Percentiles rank a stretch among this genome's conserved stretches.
These are phyloP conservation scores for Maudiozyma saulgeensis DNA, from an alignment of 805 yeast species.

Conservation along the genomic window DNA sequence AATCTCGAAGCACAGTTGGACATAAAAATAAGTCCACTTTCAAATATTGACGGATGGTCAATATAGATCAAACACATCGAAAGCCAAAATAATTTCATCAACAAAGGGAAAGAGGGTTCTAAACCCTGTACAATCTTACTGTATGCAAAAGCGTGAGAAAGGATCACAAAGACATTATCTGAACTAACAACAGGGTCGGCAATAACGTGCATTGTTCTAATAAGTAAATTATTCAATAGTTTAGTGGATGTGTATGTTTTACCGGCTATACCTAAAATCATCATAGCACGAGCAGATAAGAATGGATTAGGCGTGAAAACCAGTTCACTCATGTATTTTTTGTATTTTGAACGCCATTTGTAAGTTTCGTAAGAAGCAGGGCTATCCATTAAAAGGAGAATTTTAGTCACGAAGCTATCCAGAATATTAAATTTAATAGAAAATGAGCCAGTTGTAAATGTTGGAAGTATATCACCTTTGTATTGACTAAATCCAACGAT, in stretches of 20 bases:
- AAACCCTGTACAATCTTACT: slow-evolving; percentile 34
- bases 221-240: slow-evolving; percentile 29
- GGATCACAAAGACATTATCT: slow-evolving; percentile 24
- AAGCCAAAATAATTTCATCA: slow-evolving; percentile 32
- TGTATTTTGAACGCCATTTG: slow-evolving; percentile 59
- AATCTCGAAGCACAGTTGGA: slow-evolving; percentile 27
- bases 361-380: slow-evolving; percentile 38
- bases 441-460: slow-evolving; percentile 31
- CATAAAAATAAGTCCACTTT: slow-evolving; percentile 33
- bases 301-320: slow-evolving; percentile 48
- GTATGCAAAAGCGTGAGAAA: slow-evolving; percentile 34
- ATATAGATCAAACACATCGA: slow-evolving; percentile 29
- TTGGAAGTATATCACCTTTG: slow-evolving; percentile 29
- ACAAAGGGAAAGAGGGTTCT: slow-evolving; percentile 24
- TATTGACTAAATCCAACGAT: slow-evolving; percentile 61
- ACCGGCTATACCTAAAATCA: slow-evolving; percentile 61
- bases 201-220: slow-evolving; percentile 28
- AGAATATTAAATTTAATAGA: slow-evolving; percentile 35
- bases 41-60: slow-evolving; percentile 29
- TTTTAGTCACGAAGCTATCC: slow-evolving; percentile 48
- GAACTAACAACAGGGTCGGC: slow-evolving; percentile 27
- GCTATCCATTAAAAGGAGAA: slow-evolving; percentile 43
- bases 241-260: slow-evolving; percentile 53
- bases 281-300: slow-evolving; percentile 56
- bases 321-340: slow-evolving; percentile 50